phyloP scores from a whole-genome alignment of 495 filamentous ascomycete species.

The Talaromyces proteolyticus region DNA sequence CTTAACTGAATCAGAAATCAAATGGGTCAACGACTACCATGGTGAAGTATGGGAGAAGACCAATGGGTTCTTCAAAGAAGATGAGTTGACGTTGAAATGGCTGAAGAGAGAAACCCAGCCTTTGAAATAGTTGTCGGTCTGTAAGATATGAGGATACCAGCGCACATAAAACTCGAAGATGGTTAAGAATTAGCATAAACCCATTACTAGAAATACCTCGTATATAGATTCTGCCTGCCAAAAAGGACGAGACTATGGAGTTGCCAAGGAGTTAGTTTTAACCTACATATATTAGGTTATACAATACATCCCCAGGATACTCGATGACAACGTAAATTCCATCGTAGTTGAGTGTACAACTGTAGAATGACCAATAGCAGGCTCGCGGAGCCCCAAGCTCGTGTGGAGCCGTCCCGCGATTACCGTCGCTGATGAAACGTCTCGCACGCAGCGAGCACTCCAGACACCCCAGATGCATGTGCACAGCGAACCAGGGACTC shows the following conservation, averaged over 20 bases:
- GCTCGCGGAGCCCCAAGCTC: neutral
- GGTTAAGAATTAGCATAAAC: no score
- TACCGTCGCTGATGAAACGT: neutral
- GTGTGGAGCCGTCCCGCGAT: constrained; percentile 5
- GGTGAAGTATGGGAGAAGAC: constrained; percentile 78
- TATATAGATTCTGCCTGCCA: no score
- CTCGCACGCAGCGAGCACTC: no score
- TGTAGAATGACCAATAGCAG: neutral
- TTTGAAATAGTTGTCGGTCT: constrained; percentile 13
- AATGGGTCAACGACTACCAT: constrained; percentile 87
- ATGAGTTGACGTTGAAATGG: constrained; percentile 68
- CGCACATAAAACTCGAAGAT: neutral
- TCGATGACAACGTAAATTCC: no score
- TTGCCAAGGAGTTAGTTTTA: no score
- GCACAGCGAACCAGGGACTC: no score
- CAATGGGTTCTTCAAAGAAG: constrained; percentile 68
- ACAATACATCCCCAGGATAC: no score
- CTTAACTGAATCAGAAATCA: constrained; percentile 69
- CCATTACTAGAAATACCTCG: no score
- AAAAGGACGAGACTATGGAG: no score
- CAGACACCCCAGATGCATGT: no score
- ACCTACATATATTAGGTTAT: no score
- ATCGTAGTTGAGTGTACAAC: neutral
- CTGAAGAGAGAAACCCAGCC: constrained; percentile 75
- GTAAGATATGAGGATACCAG: neutral